phyloP scores from a whole-genome alignment of 805 yeast species.

The Hyphopichia homilentoma region DNA sequence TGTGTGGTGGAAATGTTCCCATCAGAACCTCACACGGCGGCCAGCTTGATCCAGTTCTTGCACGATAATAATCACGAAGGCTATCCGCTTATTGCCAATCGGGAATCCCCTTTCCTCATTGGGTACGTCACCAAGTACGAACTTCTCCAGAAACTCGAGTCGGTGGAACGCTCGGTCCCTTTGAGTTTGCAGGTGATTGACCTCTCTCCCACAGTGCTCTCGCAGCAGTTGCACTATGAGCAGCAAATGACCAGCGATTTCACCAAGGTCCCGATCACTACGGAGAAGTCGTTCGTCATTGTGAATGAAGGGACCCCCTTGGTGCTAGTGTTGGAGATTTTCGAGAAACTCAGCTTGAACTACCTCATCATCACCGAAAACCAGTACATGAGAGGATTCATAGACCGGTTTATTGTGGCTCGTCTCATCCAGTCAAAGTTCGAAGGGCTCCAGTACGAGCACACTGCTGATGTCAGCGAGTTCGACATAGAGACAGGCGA shows the following conservation, averaged over 20 bases:
- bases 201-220: conserved; percentile 13
- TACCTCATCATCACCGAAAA: conserved; percentile 24
- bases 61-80: conserved; percentile 39
- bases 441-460: conserved; percentile 13
- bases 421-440: conserved; percentile 26
- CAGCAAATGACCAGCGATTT: conserved; percentile 6
- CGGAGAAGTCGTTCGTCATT: conserved; percentile 21
- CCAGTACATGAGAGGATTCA: conserved; percentile 28
- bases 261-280: conserved; percentile 6
- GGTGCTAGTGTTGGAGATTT: conserved; percentile 29
- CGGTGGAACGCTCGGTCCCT: background rate
- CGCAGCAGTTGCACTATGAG: conserved; percentile 24
- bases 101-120: conserved; percentile 19
- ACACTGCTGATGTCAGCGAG: conserved; percentile 9
- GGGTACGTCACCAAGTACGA: conserved; percentile 35
- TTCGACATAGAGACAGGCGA: conserved; percentile 20
- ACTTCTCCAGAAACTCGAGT: conserved; percentile 10
- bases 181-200: conserved; percentile 18
- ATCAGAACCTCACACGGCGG: conserved; percentile 19
- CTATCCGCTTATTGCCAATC: conserved; percentile 31
- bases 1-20: conserved; percentile 25
- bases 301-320: conserved; percentile 29
- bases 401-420: conserved; percentile 35
- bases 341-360: conserved; percentile 37
- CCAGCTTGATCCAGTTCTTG: conserved; percentile 15